A percentile compares a stretch with the other conserved stretches of the same genome.
phyloP scores from a whole-genome alignment of 2,329 filamentous ascomycete genomes.

The Penicillium sp. region DNA sequence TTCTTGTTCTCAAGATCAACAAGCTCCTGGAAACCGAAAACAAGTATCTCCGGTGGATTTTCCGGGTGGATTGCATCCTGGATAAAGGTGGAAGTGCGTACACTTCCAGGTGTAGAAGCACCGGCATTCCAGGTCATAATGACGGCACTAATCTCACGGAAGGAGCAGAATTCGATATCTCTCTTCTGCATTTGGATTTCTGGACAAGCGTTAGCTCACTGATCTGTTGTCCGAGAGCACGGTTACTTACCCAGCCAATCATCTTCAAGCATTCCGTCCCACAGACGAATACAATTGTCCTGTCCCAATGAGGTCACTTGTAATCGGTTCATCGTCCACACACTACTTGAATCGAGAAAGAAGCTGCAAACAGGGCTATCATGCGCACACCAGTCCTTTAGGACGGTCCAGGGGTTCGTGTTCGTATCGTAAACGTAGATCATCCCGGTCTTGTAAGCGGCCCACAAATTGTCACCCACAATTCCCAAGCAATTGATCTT shows the following conservation, averaged over 20 bases:
- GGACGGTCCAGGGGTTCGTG: slow-evolving; percentile 81
- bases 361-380: slow-evolving; percentile 80
- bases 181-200: slow-evolving; percentile 84
- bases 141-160: slow-evolving; percentile 78
- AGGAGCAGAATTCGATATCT: slow-evolving; percentile 82
- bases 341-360: slow-evolving; percentile 76
- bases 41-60: slow-evolving; percentile 81
- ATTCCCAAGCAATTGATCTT: slow-evolving; percentile 89
- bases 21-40: slow-evolving; percentile 98
- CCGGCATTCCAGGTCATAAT: slow-evolving; percentile 97
- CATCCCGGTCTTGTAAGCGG: slow-evolving; percentile 91
- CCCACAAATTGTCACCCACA: slow-evolving; percentile 85
- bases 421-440: slow-evolving; percentile 89
- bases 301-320: slow-evolving; percentile 87
- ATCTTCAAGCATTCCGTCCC: slow-evolving; percentile 92
- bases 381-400: slow-evolving; percentile 95
- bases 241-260: slow-evolving; percentile 77
- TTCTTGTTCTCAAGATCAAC: slow-evolving; percentile 98
- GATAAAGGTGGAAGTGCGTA: slow-evolving; percentile 81
- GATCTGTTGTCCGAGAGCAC: not conserved
- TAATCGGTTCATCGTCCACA: slow-evolving; percentile 81
- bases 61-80: slow-evolving; percentile 77
- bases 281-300: slow-evolving; percentile 81
- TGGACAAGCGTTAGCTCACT: slow-evolving; percentile 34
- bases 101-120: slow-evolving; percentile 84